A percentile compares a stretch with the other conserved stretches of the same genome.
phyloP scores from a whole-genome alignment of 2,329 filamentous ascomycete genomes.

The Aureobasidium sp. region DNA sequence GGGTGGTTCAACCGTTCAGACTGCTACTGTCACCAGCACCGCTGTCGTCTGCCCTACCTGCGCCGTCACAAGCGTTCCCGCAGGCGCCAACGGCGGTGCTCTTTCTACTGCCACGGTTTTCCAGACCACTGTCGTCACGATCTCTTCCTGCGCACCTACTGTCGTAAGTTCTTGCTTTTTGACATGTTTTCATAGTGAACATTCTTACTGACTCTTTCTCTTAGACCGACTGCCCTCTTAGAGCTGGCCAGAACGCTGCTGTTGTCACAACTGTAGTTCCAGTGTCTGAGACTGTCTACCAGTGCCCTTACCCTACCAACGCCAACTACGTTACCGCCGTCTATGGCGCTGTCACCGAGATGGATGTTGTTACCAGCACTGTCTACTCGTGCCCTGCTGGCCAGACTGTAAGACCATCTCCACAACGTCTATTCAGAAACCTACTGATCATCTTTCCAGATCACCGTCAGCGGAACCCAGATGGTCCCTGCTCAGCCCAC shows the following conservation, averaged over 20 bases:
- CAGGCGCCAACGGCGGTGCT: not conserved
- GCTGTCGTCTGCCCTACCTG: not conserved
- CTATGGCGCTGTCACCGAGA: slow-evolving; percentile 16
- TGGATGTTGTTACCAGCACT: slow-evolving; percentile 1
- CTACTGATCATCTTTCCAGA: too few relatives aligned
- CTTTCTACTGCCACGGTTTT: slow-evolving; percentile 11
- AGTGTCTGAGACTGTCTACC: slow-evolving; percentile 17
- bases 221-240: slow-evolving; percentile 12
- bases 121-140: slow-evolving; percentile 15
- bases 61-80: not conserved
- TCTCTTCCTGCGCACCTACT: slow-evolving; percentile 14
- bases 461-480: not conserved
- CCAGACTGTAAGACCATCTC: not conserved
- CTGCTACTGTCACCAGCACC: not conserved
- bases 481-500: slow-evolving; percentile 9
- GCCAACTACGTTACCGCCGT: slow-evolving; percentile 21
- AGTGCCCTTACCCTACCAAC: slow-evolving; percentile 8
- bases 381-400: slow-evolving; percentile 31
- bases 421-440: too few relatives aligned
- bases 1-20: slow-evolving; percentile 19
- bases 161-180: not conserved
- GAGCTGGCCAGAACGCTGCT: slow-evolving; percentile 16
- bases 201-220: not conserved
- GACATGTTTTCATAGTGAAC: not conserved
- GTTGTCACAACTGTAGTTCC: slow-evolving; percentile 19